Evolutionary conservation across 2,329 filamentous ascomycete species (phyloP), one percentile per base, ranked within the genome.

Genomic region (Calonectria hongkongensis): DNA sequence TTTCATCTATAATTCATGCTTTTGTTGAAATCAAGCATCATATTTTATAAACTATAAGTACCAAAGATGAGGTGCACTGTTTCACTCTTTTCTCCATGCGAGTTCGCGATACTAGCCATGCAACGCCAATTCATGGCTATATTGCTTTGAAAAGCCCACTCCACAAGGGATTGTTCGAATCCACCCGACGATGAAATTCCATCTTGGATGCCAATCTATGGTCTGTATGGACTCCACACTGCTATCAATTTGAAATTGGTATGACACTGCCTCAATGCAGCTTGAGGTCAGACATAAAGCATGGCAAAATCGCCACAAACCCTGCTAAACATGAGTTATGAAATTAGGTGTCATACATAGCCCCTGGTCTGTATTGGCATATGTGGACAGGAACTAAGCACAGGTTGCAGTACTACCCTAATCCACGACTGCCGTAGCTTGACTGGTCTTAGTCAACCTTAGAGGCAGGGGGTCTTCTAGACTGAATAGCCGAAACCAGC

Each of bases 401-500:
- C 51, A 60, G 39, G 41, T 41, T 25, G 16, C 28, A 16, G 54
- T 50, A 50, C 16, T 30, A 45, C 43, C n/a, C 18, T n/a, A 25
- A 21, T 41, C 16, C n/a, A 16, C 21, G 13, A 27, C 54, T 25
- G 33, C 30, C 9, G 6, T 41, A 41, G 33, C 54, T 25, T 60
- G 33, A 25, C 30, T 58, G 54, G 54, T 33, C 50, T 7, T 30
- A 18, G 28, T 25, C 33, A 58, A 10, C 21, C 16, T 36, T 25
- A 33, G 33, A 15, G 25, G 54, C 50, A 39, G 30, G 30, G 21
- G 21, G 30, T 33, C 33, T 39, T 27, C 41, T 8, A 21, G 21
- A n/a, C 28, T 25, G 21, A 21, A 36, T 48, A 60, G 62, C 51
- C 62, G 62, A 62, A 70, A 66, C 63, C 63, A 54, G 54, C 45